A percentile compares a stretch with the other conserved stretches of the same genome.
Conservation (phyloP, 2,329 filamentous ascomycete genomes). For the Chaetoscypha palmicola region DNA sequence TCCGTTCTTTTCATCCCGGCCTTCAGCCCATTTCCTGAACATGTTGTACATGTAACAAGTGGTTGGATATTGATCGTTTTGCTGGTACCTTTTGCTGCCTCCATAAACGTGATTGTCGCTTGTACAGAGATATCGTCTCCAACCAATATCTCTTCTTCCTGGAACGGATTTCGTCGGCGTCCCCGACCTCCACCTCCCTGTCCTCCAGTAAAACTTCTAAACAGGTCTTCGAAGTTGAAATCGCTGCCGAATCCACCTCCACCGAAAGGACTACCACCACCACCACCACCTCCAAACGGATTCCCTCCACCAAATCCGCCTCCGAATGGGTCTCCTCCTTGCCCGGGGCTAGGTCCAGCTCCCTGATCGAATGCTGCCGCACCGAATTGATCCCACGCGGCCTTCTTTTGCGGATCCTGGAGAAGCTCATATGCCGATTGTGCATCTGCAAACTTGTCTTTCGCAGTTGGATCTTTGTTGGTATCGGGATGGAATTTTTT, state of each 20-base stretch:
- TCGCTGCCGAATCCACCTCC: conserved; percentile 60
- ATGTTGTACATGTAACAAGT: conserved; percentile 73
- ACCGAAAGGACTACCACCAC: conserved; percentile 40
- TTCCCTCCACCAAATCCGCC: conserved; percentile 58
- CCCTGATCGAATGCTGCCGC: conserved; percentile 79
- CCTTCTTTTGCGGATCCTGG: conserved; percentile 86
- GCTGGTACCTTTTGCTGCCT: conserved; percentile 82
- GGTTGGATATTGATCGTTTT: conserved; percentile 88
- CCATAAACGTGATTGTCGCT: conserved; percentile 88
- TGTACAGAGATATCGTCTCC: conserved; percentile 96
- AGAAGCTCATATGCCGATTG: conserved; percentile 92
- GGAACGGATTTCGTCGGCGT: conserved; percentile 67
- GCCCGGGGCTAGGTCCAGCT: conserved; percentile 48
- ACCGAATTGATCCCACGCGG: conserved; percentile 87
- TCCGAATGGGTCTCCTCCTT: conserved; percentile 54
- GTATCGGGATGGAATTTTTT: conserved; percentile 98
- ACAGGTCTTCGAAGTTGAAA: conserved; percentile 95
- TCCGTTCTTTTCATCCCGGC: conserved; percentile 63
- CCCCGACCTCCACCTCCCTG: conserved; percentile 41
- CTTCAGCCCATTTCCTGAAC: conserved; percentile 78
- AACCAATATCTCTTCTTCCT: conserved; percentile 72
- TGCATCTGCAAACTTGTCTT: conserved; percentile 89
- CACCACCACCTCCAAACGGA: conserved; percentile 47
- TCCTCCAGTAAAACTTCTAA: conserved; percentile 66
- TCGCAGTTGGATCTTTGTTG: conserved; percentile 89